Percentiles rank a stretch among this genome's conserved stretches.
These are phyloP conservation scores for Madurella mycetomatis DNA, from an alignment of 2,329 filamentous ascomycete genomes.

Conservation along the genomic window DNA sequence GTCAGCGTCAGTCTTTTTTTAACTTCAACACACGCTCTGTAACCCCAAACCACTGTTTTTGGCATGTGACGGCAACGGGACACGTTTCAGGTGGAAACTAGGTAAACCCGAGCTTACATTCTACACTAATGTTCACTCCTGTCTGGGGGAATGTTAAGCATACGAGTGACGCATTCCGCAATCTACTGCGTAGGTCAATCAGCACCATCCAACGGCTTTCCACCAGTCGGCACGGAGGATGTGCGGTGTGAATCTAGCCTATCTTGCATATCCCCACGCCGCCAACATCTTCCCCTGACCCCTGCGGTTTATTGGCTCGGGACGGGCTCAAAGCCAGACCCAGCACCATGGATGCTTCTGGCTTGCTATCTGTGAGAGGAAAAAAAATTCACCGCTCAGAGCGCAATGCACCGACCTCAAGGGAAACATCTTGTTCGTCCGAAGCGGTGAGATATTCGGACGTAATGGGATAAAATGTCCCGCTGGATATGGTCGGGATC, in stretches of 20 bases:
- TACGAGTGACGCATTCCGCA: not conserved
- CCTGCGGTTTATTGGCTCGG: constrained; percentile 18
- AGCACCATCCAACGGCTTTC: not conserved
- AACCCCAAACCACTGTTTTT: constrained; percentile 6
- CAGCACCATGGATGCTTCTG: constrained; percentile 10
- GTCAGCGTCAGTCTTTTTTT: not conserved
- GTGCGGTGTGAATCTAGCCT: constrained; percentile 18
- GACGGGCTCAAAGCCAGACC: constrained; percentile 4
- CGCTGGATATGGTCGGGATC: no score
- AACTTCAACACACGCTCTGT: constrained; percentile 3
- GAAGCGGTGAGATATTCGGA: constrained; percentile 11
- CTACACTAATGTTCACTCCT: not conserved
- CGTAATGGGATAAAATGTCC: not conserved
- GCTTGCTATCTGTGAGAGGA: not conserved
- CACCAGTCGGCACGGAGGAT: not conserved
- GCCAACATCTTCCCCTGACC: constrained; percentile 1
- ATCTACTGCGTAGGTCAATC: not conserved
- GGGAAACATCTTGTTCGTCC: not conserved
- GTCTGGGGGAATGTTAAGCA: no score
- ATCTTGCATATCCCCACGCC: constrained; percentile 12
- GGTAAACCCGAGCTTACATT: constrained; percentile 9
- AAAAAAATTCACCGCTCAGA: constrained; percentile 15
- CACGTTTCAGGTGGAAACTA: constrained; percentile 12
- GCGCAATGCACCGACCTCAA: not conserved
- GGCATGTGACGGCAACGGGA: constrained; percentile 9